Percentiles rank a stretch among this genome's conserved stretches.
These are phyloP conservation scores for Trichosporon sp. DNA, from an alignment of 1,284 basidiomycete species.

Conservation along the genomic window DNA sequence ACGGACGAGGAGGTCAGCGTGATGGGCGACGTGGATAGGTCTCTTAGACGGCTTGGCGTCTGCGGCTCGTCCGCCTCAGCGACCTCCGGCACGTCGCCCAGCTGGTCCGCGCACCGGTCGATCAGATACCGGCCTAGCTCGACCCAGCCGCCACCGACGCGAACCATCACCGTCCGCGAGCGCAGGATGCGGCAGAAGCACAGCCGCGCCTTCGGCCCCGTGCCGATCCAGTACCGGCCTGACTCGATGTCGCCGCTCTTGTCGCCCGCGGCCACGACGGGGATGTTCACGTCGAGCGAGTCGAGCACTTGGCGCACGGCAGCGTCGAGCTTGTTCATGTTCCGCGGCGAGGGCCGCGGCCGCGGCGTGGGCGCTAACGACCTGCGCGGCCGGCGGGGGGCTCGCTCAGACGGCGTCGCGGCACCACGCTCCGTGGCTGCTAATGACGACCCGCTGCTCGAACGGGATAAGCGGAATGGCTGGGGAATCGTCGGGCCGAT, in stretches of 20 bases:
- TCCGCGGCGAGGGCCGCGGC: conserved; percentile 39
- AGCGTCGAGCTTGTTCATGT: conserved; percentile 78
- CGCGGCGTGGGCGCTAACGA: background rate
- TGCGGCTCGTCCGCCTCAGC: background rate
- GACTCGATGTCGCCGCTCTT: conserved; percentile 75
- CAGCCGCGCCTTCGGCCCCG: conserved; percentile 68
- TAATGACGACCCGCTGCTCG: background rate
- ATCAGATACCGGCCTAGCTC: conserved; percentile 83
- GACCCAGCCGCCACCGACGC: conserved; percentile 89
- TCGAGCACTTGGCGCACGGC: conserved; percentile 88
- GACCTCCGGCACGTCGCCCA: conserved; percentile 43
- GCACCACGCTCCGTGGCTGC: background rate
- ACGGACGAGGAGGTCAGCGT: conserved; percentile 5
- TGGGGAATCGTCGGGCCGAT: conserved; percentile 10
- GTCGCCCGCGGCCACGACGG: conserved; percentile 63
- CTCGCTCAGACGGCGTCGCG: background rate
- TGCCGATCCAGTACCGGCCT: conserved; percentile 92
- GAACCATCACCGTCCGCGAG: conserved; percentile 91
- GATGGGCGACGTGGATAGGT: background rate
- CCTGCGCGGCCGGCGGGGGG: background rate
- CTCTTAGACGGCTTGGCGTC: background rate
- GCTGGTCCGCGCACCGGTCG: conserved; percentile 73
- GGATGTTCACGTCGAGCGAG: conserved; percentile 70
- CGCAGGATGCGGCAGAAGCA: conserved; percentile 83
- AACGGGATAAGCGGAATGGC: conserved; percentile 13